Evolutionary conservation across 2,329 filamentous ascomycete genomes (phyloP).

Genomic region (Plenodomus biglobosus): DNA sequence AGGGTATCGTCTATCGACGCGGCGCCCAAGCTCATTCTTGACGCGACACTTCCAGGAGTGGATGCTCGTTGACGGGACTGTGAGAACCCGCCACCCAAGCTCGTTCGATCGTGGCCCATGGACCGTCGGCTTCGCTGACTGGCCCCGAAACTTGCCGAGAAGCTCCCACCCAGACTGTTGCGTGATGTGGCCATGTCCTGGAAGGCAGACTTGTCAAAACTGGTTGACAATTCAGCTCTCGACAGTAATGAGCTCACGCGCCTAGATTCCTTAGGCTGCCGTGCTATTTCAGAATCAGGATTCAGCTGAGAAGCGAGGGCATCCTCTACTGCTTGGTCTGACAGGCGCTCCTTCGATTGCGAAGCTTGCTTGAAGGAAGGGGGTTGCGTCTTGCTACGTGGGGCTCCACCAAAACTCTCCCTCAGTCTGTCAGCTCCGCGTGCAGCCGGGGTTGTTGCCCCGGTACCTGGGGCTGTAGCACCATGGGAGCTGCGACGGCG

Average conservation of each 20-base stretch:
- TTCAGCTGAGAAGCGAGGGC: slow-evolving; percentile 54
- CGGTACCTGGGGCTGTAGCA: slow-evolving; percentile 64
- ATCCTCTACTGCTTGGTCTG: slow-evolving; percentile 49
- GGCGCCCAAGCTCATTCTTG: slow-evolving; percentile 42
- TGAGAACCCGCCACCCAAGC: slow-evolving; percentile 51
- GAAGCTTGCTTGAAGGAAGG: slow-evolving; percentile 44
- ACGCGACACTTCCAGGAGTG: slow-evolving; percentile 52
- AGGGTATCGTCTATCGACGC: slow-evolving; percentile 43
- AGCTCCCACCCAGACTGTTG: slow-evolving; percentile 43
- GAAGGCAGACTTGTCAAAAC: slow-evolving; percentile 79
- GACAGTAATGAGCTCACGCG: slow-evolving; percentile 90
- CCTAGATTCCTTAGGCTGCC: slow-evolving; percentile 64
- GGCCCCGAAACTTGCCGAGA: slow-evolving; percentile 51
- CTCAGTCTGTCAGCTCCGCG: slow-evolving; percentile 64
- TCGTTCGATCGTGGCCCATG: slow-evolving; percentile 67
- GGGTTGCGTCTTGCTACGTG: slow-evolving; percentile 48
- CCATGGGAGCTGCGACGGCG: slow-evolving; percentile 64
- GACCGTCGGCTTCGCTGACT: slow-evolving; percentile 70
- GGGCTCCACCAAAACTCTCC: slow-evolving; percentile 70
- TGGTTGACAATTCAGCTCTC: slow-evolving; percentile 81
- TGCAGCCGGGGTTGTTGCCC: slow-evolving; percentile 71
- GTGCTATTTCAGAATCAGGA: slow-evolving; percentile 52
- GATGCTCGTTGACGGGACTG: slow-evolving; percentile 56
- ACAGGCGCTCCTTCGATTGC: slow-evolving; percentile 35
- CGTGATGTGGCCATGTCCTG: slow-evolving; percentile 64